phyloP scores from a whole-genome alignment of 2,329 filamentous ascomycete species.

The Talaromyces sp. region DNA sequence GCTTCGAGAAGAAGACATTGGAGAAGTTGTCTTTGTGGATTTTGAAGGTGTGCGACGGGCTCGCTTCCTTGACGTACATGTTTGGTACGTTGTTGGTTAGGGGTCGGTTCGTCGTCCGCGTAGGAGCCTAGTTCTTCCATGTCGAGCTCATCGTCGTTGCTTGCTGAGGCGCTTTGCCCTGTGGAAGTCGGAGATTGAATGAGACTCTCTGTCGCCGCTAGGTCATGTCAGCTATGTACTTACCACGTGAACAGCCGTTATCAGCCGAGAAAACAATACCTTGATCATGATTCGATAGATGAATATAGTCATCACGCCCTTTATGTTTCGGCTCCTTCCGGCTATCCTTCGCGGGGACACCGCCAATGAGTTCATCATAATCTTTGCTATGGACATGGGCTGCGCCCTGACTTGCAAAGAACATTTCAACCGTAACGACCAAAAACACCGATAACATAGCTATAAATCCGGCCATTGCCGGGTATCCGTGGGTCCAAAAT shows the following conservation, averaged over 20 bases:
- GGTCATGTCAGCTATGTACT: background rate
- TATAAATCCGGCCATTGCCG: slow-evolving; percentile 73
- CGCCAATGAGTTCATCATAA: slow-evolving; percentile 46
- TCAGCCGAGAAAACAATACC: background rate
- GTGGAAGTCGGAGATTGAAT: slow-evolving; percentile 5
- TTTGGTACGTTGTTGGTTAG: slow-evolving; percentile 4
- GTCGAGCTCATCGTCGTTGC: slow-evolving; percentile 58
- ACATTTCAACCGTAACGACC: slow-evolving; percentile 84
- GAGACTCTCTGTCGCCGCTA: slow-evolving; percentile 6
- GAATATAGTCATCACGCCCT: slow-evolving; percentile 22
- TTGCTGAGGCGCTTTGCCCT: slow-evolving; percentile 28
- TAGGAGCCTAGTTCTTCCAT: slow-evolving; percentile 51
- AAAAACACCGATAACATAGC: slow-evolving; percentile 78
- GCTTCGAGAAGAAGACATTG: slow-evolving; percentile 78
- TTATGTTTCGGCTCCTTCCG: slow-evolving; percentile 21
- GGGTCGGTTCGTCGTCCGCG: slow-evolving; percentile 23
- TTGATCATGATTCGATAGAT: slow-evolving; percentile 10
- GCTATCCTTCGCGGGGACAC: slow-evolving; percentile 20
- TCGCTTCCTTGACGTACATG: slow-evolving; percentile 26
- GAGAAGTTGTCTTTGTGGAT: slow-evolving; percentile 63
- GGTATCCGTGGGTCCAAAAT: slow-evolving; percentile 76
- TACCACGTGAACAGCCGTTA: background rate
- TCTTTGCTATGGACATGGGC: slow-evolving; percentile 55
- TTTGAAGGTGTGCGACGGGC: slow-evolving; percentile 44
- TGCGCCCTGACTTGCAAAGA: slow-evolving; percentile 69